Base-by-base conservation (phyloP, 2,329 filamentous ascomycete genomes). In the Neofusicoccum sp. region DNA sequence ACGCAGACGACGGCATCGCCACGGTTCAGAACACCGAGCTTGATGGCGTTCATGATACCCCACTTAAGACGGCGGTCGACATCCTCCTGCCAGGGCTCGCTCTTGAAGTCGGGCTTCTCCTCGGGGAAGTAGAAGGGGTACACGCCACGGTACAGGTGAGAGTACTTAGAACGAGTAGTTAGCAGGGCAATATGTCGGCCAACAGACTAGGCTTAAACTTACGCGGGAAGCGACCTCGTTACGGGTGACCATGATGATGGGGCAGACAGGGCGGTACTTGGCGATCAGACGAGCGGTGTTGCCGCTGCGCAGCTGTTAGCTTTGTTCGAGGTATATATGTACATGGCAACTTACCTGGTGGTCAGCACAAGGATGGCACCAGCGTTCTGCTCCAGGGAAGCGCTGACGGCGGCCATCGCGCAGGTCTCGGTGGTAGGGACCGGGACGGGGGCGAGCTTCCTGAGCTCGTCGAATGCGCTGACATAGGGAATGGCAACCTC, bases 221-320 rank as follows among this genome's bases (percentile, higher is more conserved):
- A 85, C 83, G 70, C 95, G 87, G 65, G 93, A 90, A 59, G 95
- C 92, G 68, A 86, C 87, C 54, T 87, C 81, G 78, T 90, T 97
- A 73, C 95, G 90, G 68, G 94, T 97, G 68, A 99, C 91, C 94
- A 98, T 98, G 85, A 99, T 94, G 82, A 99, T 97, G 71, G 95
- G 95, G 87, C 94, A 98, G 68, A 98, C 93, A 58, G 95, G 95
- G 75, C 95, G 91, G 84, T 97, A 99, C 85, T 99, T 99, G 83
- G 94, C 96, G 70, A 98, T 85, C 67, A 98, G 89, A 73, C 95
- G 93, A 65, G 95, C 95, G 69, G 94, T 97, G 74, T 92, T 91
- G 76, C 95, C 95, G 70, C 93, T 88, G 68, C 28, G 37, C 29
- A 60, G 65, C 4, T 37, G 67, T 76, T 71, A 69, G 68, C 33